Evolutionary conservation across 176 grass and related monocot genomes (phyloP), one percentile per base, ranked within the genome.

Genomic region (Avena eriantha): DNA sequence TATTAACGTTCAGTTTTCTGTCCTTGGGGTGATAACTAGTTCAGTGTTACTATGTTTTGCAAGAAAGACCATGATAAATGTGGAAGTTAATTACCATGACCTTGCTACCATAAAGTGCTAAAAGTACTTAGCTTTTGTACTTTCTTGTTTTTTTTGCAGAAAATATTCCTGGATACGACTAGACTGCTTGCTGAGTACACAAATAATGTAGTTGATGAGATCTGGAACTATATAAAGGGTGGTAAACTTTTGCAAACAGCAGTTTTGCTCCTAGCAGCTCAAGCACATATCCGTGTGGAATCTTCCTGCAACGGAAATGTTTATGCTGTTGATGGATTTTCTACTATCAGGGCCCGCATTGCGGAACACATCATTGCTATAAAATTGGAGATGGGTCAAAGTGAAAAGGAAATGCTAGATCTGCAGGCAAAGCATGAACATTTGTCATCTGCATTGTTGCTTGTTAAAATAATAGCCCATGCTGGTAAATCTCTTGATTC

Each of bases 401-500:
- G 17, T 0, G 64, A 17, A 67, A 67, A 69, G 65, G 33, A 69
- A 69, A 35, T 17, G 66, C 66, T 69, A 34, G 24, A 39, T 69
- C 33, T 21, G 66, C 8, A 36, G 7, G 17, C 66, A 0, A 35
- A 39, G 66, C 16, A 31, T 41, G 1, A 21, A 69, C 33, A 39
- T 69, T 69, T 69, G 33, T 69, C 15, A 33, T 18, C 31, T 68
- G 33, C 65, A 36, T 36, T 69, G 67, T 21, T 69, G 33, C 67
- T 11, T 69, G 34, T 69, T 17, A 33, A 50, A n/a, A 77, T 9
- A 58, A 41, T 86, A 56, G 14, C 22, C n/a, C 0, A 69, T 22
- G 84, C 84, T 47, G 84, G 84, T 78, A 66, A 79, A 57, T 10
- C 35, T 48, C 84, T 79, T 59, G 63, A 71, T 58, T 68, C n/a